Evolutionary conservation across 177 flowering plant genomes (phyloP).

Genomic region (Telopea speciosissima): DNA sequence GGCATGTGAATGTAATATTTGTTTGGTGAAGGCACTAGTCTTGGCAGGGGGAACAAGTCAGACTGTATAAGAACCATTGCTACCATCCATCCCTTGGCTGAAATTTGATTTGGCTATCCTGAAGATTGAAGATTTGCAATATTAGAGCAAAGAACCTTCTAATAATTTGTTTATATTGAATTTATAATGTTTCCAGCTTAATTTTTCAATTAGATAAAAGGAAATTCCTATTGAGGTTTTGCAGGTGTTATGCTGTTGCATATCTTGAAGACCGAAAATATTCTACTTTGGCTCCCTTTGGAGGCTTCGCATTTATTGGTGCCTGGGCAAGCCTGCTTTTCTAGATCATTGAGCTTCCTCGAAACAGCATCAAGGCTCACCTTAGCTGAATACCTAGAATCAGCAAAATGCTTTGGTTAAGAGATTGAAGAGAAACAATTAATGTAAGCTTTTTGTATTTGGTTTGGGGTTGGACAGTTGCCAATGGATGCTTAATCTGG

Average conservation of each 20-base stretch:
- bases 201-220: background rate
- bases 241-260: conserved; percentile 85
- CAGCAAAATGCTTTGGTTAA: background rate
- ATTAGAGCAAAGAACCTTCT: background rate
- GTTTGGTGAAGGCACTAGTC: background rate
- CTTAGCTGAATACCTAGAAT: background rate
- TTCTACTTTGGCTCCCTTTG: conserved; percentile 67
- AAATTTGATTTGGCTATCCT: background rate
- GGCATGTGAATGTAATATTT: background rate
- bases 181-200: background rate
- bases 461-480: conserved; percentile 1
- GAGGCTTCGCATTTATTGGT: conserved; percentile 88
- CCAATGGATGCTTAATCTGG: background rate
- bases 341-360: conserved; percentile 20
- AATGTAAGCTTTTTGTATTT: background rate
- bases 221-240: conserved; percentile 8
- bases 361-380: background rate
- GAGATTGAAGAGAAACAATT: background rate
- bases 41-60: background rate
- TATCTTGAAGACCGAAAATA: conserved; percentile 76
- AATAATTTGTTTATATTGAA: background rate
- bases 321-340: conserved; percentile 93
- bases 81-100: background rate
- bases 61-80: background rate
- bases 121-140: background rate